These are phyloP conservation scores for Helotiales sp. DNA, from an alignment of 2,329 filamentous ascomycete genomes.

Conservation along the genomic window DNA sequence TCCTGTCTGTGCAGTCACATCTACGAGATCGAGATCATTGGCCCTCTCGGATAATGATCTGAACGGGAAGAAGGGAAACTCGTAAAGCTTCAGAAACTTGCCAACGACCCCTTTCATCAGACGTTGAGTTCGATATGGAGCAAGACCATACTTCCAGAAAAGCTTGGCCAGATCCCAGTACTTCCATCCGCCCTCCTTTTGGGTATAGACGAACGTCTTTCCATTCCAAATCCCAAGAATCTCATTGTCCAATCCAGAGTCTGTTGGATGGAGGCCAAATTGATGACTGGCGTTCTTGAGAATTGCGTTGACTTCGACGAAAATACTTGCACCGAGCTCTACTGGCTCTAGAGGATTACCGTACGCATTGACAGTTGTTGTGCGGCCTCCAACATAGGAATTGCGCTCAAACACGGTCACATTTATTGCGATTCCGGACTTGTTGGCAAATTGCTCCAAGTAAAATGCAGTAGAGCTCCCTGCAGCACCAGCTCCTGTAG, in stretches of 20 bases:
- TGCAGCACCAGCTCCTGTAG: slow-evolving; percentile 81
- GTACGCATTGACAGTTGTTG: slow-evolving; percentile 81
- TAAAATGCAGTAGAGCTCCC: slow-evolving; percentile 88
- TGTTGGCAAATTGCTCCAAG: slow-evolving; percentile 71
- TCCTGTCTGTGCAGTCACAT: slow-evolving; percentile 73
- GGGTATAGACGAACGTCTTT: slow-evolving; percentile 69
- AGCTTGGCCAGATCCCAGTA: slow-evolving; percentile 85
- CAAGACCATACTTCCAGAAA: slow-evolving; percentile 82
- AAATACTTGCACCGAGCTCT: slow-evolving; percentile 91
- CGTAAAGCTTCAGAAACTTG: slow-evolving; percentile 80
- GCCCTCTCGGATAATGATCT: slow-evolving; percentile 72
- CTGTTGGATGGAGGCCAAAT: slow-evolving; percentile 67
- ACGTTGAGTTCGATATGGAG: slow-evolving; percentile 74
- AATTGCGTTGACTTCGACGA: slow-evolving; percentile 83
- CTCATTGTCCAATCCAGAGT: slow-evolving; percentile 51
- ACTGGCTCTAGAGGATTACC: slow-evolving; percentile 69
- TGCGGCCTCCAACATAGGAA: slow-evolving; percentile 79
- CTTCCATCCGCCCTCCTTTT: slow-evolving; percentile 60
- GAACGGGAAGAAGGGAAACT: slow-evolving; percentile 84
- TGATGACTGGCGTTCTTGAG: slow-evolving; percentile 73
- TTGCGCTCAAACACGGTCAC: slow-evolving; percentile 89
- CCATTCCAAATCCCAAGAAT: slow-evolving; percentile 87
- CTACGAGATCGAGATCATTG: slow-evolving; percentile 68
- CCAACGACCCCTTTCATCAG: slow-evolving; percentile 74
- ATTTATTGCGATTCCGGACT: slow-evolving; percentile 65